phyloP scores from a whole-genome alignment of 2,329 filamentous ascomycete species.

The Beauveria sp. region DNA sequence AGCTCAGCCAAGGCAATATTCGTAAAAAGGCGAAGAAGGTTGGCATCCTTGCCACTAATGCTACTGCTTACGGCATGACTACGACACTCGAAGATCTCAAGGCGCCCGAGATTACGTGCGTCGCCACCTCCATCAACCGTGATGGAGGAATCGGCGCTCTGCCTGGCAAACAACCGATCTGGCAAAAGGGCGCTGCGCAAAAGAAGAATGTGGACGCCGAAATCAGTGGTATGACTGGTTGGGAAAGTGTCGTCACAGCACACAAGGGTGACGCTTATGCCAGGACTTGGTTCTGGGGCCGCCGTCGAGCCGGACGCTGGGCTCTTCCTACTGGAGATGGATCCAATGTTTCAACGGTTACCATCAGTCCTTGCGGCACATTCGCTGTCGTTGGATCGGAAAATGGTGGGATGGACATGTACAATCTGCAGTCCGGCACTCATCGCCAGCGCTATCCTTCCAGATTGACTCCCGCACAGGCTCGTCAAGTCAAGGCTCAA shows the following conservation, averaged over 20 bases:
- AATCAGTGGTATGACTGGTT: slow-evolving; percentile 72
- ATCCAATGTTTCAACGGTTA: slow-evolving; percentile 75
- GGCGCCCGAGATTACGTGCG: slow-evolving; percentile 83
- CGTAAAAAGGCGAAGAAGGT: slow-evolving; percentile 84
- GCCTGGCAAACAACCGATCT: slow-evolving; percentile 69
- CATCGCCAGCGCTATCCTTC: slow-evolving; percentile 85
- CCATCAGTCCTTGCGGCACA: slow-evolving; percentile 85
- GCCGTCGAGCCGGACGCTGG: slow-evolving; percentile 89
- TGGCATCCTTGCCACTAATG: slow-evolving; percentile 56
- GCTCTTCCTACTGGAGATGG: slow-evolving; percentile 80
- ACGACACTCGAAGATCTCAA: slow-evolving; percentile 69
- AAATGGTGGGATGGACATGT: slow-evolving; percentile 82
- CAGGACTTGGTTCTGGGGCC: slow-evolving; percentile 96
- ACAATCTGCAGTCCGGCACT: slow-evolving; percentile 88
- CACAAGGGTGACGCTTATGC: slow-evolving; percentile 79
- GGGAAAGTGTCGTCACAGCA: slow-evolving; percentile 94
- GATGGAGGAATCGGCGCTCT: slow-evolving; percentile 89
- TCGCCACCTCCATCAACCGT: slow-evolving; percentile 85
- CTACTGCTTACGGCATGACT: slow-evolving; percentile 51
- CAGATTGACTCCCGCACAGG: slow-evolving; percentile 67
- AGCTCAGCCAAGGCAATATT: slow-evolving; percentile 85
- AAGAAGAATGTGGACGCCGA: slow-evolving; percentile 60
- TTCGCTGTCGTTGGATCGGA: slow-evolving; percentile 87
- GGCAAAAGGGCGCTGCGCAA: slow-evolving; percentile 67
- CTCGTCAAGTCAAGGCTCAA: slow-evolving; percentile 63